Conservation (phyloP, 495 filamentous ascomycete genomes). For the Penicillium egyptiacum region DNA sequence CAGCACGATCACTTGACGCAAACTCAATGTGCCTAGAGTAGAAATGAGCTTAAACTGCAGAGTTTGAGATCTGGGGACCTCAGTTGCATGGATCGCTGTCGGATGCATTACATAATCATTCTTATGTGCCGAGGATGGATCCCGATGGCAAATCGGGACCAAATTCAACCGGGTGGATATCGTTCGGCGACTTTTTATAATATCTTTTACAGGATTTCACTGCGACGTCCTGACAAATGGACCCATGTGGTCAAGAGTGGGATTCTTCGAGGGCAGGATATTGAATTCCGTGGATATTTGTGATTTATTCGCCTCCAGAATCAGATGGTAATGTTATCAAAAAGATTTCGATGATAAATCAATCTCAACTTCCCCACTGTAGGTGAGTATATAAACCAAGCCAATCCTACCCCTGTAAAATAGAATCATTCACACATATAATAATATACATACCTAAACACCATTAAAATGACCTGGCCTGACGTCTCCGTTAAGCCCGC, state of each 20-base stretch:
- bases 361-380: conserved; percentile 3
- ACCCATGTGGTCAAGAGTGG: not conserved
- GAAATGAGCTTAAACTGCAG: not conserved
- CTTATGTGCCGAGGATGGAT: not conserved
- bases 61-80: not conserved
- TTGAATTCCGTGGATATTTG: not conserved
- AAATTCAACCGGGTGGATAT: conserved; percentile 11
- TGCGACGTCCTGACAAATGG: conserved; percentile 1
- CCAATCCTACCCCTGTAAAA: not conserved
- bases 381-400: not conserved
- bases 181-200: conserved; percentile 11
- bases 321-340: not conserved
- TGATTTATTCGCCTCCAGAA: not conserved
- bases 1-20: too few species aligned
- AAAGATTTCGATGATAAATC: conserved; percentile 13
- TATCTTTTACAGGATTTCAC: not conserved
- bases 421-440: conserved; percentile 6
- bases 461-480: conserved; percentile 31
- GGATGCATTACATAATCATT: not conserved
- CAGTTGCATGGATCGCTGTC: not conserved
- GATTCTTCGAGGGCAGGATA: not conserved
- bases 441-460: not conserved
- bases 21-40: not conserved
- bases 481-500: conserved; percentile 46
- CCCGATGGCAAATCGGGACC: not conserved